Base-by-base conservation (phyloP, 768 basidiomycete species). In the Pisolithus marmoratus region DNA sequence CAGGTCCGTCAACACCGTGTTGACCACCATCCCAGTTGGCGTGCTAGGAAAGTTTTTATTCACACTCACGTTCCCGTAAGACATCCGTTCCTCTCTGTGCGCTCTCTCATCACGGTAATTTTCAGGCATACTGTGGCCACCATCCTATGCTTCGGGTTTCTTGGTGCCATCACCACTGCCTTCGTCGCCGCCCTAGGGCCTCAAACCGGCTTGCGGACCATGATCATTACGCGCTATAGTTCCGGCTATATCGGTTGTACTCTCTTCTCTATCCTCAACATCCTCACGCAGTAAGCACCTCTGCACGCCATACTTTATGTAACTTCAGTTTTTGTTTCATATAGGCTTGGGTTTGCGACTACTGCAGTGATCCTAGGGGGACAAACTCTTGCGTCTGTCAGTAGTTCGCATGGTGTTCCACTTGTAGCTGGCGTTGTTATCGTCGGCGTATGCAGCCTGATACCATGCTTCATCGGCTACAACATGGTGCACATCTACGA, bases 151-250 rank as follows among this genome's bases (percentile, higher is more conserved):
- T 81, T 81, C 52, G 69, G 69, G 29, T 72, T 74, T 19, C 63
- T 79, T 22, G 78, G 75, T 5, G 66, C 66, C 4, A 52, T 69
- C 5, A 63, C 67, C 8, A 72, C 75, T 0, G 76, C 77, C 2
- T 79, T 80, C 57, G 76, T 81, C 42, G 77, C 80, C 17, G 79
- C 72, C 7, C 65, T 82, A 8, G 81, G 80, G 1, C 80, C 81
- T 0, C 61, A 63, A 54, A 81, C 77, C 1, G 80, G 80, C 11
- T 63, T 82, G 22, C 70, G 80, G 6, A 80, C 78, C 0, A 82
- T 82, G 78, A 65, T 80, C 40, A 78, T 77, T 46, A 63, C 72
- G 3, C 70, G 79, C 2, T 80, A 70, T 53, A 74, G 72, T 54
- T 73, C 72, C 2, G 80, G 79, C 2, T 80, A 75, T 53, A 50